These are phyloP conservation scores for Neotropicomus parvogracilis DNA, from an alignment of 1,284 basidiomycete species.

Conservation along the genomic window DNA sequence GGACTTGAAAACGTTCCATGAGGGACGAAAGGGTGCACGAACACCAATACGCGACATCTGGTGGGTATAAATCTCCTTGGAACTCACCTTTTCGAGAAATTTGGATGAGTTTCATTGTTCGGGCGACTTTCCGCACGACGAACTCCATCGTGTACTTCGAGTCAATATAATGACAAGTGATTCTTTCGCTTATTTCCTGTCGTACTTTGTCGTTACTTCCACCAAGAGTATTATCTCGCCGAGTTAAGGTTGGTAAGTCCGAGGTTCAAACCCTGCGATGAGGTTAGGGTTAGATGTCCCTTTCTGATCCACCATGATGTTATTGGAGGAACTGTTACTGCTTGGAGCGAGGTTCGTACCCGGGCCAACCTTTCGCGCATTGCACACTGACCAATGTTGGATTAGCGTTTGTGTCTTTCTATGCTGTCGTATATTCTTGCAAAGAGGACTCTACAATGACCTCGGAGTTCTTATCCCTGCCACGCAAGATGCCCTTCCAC, in stretches of 20 bases:
- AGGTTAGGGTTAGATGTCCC: slow-evolving; percentile 30
- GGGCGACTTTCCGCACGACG: too few relatives aligned
- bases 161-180: too few relatives aligned
- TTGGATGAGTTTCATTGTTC: too few relatives aligned
- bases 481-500: slow-evolving; percentile 39
- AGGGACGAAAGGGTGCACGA: too few relatives aligned
- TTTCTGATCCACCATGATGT: slow-evolving; percentile 20
- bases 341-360: slow-evolving; percentile 25
- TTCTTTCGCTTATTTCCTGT: too few relatives aligned
- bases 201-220: too few relatives aligned
- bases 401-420: slow-evolving; percentile 46
- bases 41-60: too few relatives aligned
- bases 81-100: too few relatives aligned
- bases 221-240: too few relatives aligned
- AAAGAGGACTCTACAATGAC: slow-evolving; percentile 54
- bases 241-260: too few relatives aligned
- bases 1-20: slow-evolving; percentile 52
- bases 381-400: slow-evolving; percentile 1
- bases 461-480: slow-evolving; percentile 41
- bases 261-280: slow-evolving; percentile 21
- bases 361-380: neutral
- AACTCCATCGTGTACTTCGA: too few relatives aligned
- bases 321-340: slow-evolving; percentile 13
- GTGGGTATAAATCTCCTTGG: too few relatives aligned
- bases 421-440: slow-evolving; percentile 52